A percentile compares a stretch with the other conserved stretches of the same genome.
Conservation (phyloP, 1,139 yeast genomes). For the Spathaspora sp. region DNA sequence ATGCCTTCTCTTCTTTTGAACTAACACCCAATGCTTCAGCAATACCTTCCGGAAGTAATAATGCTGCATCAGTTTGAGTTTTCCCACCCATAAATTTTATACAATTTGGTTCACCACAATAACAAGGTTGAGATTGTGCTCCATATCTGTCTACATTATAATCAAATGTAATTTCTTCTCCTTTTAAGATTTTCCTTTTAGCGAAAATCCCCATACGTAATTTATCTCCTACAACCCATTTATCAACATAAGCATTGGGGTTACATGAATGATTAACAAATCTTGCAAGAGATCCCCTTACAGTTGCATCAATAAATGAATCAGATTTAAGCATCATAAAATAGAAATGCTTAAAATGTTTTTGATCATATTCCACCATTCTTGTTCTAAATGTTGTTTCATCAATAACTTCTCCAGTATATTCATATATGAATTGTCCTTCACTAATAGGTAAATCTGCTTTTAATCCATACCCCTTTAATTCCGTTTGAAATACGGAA, state of each 20-base stretch:
- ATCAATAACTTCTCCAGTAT: conserved; percentile 90
- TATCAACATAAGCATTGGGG: conserved; percentile 93
- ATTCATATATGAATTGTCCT: conserved; percentile 79
- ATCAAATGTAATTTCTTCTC: conserved; percentile 94
- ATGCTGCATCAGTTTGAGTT: conserved; percentile 89
- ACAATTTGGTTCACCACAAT: conserved; percentile 92
- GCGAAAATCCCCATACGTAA: conserved; percentile 95
- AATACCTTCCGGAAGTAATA: conserved; percentile 76
- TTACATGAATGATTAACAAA: conserved; percentile 94
- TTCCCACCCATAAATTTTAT: conserved; percentile 94
- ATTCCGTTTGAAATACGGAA: conserved; percentile 75
- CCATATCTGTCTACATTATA: conserved; percentile 97
- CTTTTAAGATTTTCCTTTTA: conserved; percentile 63
- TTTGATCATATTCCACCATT: conserved; percentile 69
- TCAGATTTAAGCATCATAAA: conserved; percentile 96
- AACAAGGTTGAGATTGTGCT: conserved; percentile 90
- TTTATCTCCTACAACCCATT: conserved; percentile 94
- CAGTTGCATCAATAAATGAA: conserved; percentile 92
- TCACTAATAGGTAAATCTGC: conserved; percentile 60
- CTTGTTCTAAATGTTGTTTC: conserved; percentile 70
- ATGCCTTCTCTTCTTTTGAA: conserved; percentile 56
- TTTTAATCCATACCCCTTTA: conserved; percentile 87
- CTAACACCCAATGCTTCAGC: conserved; percentile 86
- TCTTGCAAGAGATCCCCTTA: conserved; percentile 82
- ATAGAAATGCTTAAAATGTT: conserved; percentile 82